Evolutionary conservation across 441 rosid genomes (phyloP), one percentile per base, ranked within the genome.

Genomic region (Populus trichocarpa): DNA sequence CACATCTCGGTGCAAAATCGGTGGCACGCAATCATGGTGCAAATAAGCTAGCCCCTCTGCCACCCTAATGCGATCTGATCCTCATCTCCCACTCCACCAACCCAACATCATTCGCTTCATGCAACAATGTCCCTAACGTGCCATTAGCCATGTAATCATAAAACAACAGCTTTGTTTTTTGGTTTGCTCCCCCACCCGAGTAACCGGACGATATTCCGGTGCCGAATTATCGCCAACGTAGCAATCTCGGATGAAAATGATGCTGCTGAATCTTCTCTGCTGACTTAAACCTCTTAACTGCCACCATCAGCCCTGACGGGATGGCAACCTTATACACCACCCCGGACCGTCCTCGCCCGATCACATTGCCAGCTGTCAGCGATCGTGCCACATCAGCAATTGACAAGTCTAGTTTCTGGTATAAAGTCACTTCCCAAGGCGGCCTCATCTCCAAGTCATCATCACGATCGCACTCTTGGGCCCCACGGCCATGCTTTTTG

Each of bases 1-100:
- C 46, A 95, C 95, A 25, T 95, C 99, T 22, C 99, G 88, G 80
- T 95, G 99, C 71, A 95, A 67, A 79, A 95, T 95, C 25, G 95
- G 77, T 9, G 98, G 98, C 22, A 89, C 92, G 59, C 99, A 93
- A 38, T 92, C 99, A 25, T 95, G 96, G 75, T 95, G 99, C 78
- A 95, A 84, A 72, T 95, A 95, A 23, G 98, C 88, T 12, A 95
- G 81, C 13, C 97, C 98, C 36, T 95, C 93, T 0, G 97, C 98
- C 80, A 93, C 89, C 0, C 95, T 11, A 95, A 74, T 0, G 95
- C 94, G 53, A 92, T 89, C 77, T 87, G 83, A 89, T 88, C 81
- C 98, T 79, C 8, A 85, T 90, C 33, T 87, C 97, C 99, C 98
- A 95, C 14, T 88, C 89, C 38, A 89, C 76, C 11, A 77, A 7